Conservation (phyloP, 306 rosid species). For the Rubus parviflorus region DNA sequence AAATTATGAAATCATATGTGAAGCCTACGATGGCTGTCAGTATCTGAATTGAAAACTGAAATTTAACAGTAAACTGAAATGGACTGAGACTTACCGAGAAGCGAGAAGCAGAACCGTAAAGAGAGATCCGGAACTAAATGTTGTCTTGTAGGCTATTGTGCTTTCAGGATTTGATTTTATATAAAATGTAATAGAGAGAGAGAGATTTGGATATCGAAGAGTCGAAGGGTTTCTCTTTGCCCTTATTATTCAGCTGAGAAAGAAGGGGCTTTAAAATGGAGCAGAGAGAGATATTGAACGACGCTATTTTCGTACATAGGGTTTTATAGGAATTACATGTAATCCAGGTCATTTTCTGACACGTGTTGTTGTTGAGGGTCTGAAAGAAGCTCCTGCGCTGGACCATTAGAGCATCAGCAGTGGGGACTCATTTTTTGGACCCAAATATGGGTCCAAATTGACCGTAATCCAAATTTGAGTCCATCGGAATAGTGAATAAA, state of each 20-base stretch:
- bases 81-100: constrained; percentile 25
- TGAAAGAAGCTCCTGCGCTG: background rate
- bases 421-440: too few relatives aligned
- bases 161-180: background rate
- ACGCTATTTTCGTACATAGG: background rate
- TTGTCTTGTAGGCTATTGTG: background rate
- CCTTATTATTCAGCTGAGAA: background rate
- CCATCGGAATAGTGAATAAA: too few relatives aligned
- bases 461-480: too few relatives aligned
- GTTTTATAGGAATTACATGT: constrained; percentile 5
- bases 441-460: too few relatives aligned
- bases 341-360: background rate
- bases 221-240: constrained; percentile 19
- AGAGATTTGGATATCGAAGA: constrained; percentile 1
- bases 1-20: background rate
- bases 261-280: too few relatives aligned
- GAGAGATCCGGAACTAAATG: constrained; percentile 10
- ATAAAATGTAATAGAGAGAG: background rate
- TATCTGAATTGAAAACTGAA: background rate
- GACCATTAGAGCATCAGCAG: background rate
- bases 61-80: background rate
- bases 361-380: constrained; percentile 22
- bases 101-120: background rate
- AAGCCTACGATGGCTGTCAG: background rate
- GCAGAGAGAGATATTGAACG: background rate